Evolutionary conservation across 352 stramenopile genomes (phyloP).

Genomic region (Phytophthora europaea): DNA sequence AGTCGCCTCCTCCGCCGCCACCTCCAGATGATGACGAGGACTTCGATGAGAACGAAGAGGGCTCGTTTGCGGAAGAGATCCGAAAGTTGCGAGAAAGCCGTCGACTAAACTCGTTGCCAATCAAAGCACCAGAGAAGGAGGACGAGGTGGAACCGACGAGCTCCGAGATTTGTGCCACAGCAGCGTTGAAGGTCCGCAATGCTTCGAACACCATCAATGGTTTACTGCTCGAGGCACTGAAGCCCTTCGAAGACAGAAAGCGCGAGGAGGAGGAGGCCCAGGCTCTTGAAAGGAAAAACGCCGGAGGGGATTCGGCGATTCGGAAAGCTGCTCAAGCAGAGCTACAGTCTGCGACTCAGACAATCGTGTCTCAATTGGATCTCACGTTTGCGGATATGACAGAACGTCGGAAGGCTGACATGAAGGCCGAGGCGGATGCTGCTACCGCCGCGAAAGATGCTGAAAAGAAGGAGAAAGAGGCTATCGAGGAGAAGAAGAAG

Average conservation of each 20-base stretch:
- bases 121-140: slow-evolving; percentile 31
- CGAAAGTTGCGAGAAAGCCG: slow-evolving; percentile 32
- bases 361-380: slow-evolving; percentile 59
- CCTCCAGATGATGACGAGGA: slow-evolving; percentile 24
- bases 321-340: slow-evolving; percentile 23
- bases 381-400: slow-evolving; percentile 52
- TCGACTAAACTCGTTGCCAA: slow-evolving; percentile 18
- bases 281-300: slow-evolving; percentile 16
- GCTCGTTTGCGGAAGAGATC: slow-evolving; percentile 64
- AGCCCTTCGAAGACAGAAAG: slow-evolving; percentile 56
- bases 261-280: slow-evolving; percentile 47
- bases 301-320: slow-evolving; percentile 16
- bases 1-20: slow-evolving; percentile 30
- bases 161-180: slow-evolving; percentile 5
- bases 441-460: slow-evolving; percentile 38
- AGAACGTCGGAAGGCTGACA: slow-evolving; percentile 41
- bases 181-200: slow-evolving; percentile 39
- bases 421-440: slow-evolving; percentile 43
- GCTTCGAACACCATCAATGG: slow-evolving; percentile 57
- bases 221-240: slow-evolving; percentile 53
- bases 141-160: slow-evolving; percentile 8
- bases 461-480: slow-evolving; percentile 57
- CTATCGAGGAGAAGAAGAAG: slow-evolving; percentile 48
- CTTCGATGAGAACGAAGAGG: slow-evolving; percentile 40
- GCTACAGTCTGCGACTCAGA: slow-evolving; percentile 42